These are phyloP conservation scores for Penicillium chermesinum DNA, from an alignment of 495 filamentous ascomycete species.

Conservation along the genomic window DNA sequence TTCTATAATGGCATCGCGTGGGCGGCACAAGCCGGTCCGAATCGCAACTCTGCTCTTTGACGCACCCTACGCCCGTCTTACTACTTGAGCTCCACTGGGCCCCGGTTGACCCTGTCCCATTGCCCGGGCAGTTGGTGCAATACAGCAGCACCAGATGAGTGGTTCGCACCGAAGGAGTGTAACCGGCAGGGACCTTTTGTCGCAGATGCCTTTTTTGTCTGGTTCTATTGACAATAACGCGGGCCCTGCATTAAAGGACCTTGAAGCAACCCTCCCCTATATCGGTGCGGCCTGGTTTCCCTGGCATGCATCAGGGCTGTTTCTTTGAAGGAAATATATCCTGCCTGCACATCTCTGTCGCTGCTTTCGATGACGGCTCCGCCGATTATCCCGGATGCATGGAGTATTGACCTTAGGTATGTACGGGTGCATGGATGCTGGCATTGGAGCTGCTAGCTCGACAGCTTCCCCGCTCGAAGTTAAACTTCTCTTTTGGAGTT, in stretches of 20 bases:
- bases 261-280: too few species aligned
- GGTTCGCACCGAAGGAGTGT: conserved; percentile 11
- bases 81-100: background rate
- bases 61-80: background rate
- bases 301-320: too few species aligned
- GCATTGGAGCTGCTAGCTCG: background rate
- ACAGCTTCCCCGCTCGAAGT: background rate
- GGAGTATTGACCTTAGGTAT: too few species aligned
- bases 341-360: too few species aligned
- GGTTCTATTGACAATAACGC: background rate
- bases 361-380: too few species aligned
- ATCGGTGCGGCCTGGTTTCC: too few species aligned
- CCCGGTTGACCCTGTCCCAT: background rate
- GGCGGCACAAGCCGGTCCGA: conserved; percentile 7
- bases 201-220: background rate
- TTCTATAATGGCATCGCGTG: conserved; percentile 10
- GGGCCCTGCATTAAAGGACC: background rate
- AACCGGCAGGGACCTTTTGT: background rate
- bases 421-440: too few species aligned
- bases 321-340: too few species aligned
- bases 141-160: conserved; percentile 3
- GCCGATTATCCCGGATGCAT: background rate
- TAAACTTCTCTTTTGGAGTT: background rate
- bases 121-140: conserved; percentile 6
- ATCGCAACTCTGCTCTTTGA: conserved; percentile 6